Evolutionary conservation across 495 filamentous ascomycete species (phyloP), one percentile per base, ranked within the genome.

Genomic region (Neurospora cerealis): DNA sequence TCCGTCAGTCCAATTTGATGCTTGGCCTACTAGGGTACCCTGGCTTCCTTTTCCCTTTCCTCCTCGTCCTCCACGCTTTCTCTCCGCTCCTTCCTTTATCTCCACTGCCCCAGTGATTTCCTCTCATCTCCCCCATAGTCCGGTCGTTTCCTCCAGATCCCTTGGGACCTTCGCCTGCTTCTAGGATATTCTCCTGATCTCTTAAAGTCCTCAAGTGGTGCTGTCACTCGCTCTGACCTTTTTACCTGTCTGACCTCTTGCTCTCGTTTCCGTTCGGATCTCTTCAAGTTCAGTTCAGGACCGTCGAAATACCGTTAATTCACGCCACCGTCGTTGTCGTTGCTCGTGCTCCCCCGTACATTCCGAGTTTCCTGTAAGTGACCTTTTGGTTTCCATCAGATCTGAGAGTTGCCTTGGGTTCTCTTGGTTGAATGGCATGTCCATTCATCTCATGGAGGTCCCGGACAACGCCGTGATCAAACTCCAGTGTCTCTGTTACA

Each of bases 221-320:
- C 77, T 77, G 69, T 73, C 80, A 73, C 76, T 81, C 80, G 80
- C 72, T 81, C 69, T 37, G 70, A 74, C 69, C 75, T 42, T 70
- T 75, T 44, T 38, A 73, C 32, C 11, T 74, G 73, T 36, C 44
- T 38, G 44, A 73, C 70, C 75, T 72, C 69, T 75, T 73, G 75
- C 78, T 72, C 75, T 77, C 73, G 70, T 73, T 76, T 73, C 48
- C 42, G 69, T 19, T 72, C 15, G 28, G 13, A 66, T 66, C 28
- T 66, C 54, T 8, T 66, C 54, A 66, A 66, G 28, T 36, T 66
- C 54, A 66, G 54, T 36, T 19, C 28, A 34, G 32, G 54, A 36
- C 24, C 54, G 28, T 66, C 54, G 13, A 62, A 62, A 28, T 60
- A 32, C 60, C n/a, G 9, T 70, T 71, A 74, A 42, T 73, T 54